Conservation (phyloP, 1,284 basidiomycete genomes). For the Malassezia sympodialis region DNA sequence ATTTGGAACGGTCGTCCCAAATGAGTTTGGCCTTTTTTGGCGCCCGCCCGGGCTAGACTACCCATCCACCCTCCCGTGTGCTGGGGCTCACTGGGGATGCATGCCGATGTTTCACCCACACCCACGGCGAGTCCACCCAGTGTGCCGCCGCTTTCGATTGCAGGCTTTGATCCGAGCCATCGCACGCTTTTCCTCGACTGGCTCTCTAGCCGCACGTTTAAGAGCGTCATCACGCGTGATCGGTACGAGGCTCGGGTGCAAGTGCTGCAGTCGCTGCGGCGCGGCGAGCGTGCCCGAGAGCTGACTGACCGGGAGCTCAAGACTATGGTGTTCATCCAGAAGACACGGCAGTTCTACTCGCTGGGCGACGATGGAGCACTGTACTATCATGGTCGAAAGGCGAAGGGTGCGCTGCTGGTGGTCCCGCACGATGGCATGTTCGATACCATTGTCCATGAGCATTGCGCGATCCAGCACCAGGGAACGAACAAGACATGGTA, state of each 20-base stretch:
- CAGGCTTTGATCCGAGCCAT: background rate
- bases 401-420: background rate
- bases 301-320: background rate
- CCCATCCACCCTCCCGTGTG: background rate
- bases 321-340: constrained; percentile 1
- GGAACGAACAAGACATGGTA: constrained; percentile 10
- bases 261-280: background rate
- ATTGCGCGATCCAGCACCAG: constrained; percentile 6
- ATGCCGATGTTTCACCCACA: background rate
- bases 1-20: background rate
- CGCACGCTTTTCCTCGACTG: background rate
- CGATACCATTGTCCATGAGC: constrained; percentile 2
- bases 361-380: background rate
- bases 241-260: background rate
- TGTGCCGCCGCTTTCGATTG: background rate
- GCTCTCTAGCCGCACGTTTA: background rate
- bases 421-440: constrained; percentile 3
- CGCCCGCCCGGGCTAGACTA: background rate
- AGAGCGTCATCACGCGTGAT: background rate
- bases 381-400: constrained; percentile 7
- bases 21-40: background rate
- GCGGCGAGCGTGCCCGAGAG: background rate
- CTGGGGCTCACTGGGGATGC: no score
- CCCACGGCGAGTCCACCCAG: background rate
- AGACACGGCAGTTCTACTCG: constrained; percentile 4